These are phyloP conservation scores for Pelagophyceae sp. DNA, from an alignment of 352 stramenopile species.

Conservation along the genomic window DNA sequence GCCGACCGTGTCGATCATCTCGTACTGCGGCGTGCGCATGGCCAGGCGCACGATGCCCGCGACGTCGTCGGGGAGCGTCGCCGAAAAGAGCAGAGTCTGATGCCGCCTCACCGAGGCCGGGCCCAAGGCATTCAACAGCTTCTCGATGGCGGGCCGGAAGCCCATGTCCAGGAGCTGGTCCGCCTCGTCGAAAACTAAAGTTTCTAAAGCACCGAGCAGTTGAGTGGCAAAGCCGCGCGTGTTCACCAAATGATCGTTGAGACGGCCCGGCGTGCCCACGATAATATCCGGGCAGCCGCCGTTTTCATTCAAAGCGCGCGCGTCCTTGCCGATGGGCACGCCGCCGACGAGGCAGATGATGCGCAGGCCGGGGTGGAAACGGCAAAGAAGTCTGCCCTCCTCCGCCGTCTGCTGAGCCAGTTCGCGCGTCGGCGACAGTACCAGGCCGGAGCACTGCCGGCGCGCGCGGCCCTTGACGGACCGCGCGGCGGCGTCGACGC, in stretches of 20 bases:
- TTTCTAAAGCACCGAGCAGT: constrained; percentile 49
- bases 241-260: constrained; percentile 89
- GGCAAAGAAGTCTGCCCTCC: constrained; percentile 69
- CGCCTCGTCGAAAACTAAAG: constrained; percentile 68
- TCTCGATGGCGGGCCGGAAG: constrained; percentile 46
- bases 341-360: constrained; percentile 57
- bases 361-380: constrained; percentile 58
- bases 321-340: constrained; percentile 68
- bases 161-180: constrained; percentile 66
- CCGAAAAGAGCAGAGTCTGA: constrained; percentile 93
- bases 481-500: constrained; percentile 49
- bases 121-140: constrained; percentile 2
- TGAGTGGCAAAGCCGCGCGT: constrained; percentile 64
- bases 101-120: constrained; percentile 36
- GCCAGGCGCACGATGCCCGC: constrained; percentile 71
- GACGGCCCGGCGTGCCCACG: constrained; percentile 85
- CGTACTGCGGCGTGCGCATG: constrained; percentile 60
- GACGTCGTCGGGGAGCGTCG: constrained; percentile 76
- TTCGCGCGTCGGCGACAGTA: constrained; percentile 77
- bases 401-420: constrained; percentile 76
- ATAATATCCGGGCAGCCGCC: constrained; percentile 70
- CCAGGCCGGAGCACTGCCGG: constrained; percentile 54
- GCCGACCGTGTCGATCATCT: constrained; percentile 82
- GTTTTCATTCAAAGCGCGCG: constrained; percentile 35
- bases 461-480: not conserved